These are phyloP conservation scores for Westerdykella aurantiaca DNA, from an alignment of 2,329 filamentous ascomycete genomes.

Conservation along the genomic window DNA sequence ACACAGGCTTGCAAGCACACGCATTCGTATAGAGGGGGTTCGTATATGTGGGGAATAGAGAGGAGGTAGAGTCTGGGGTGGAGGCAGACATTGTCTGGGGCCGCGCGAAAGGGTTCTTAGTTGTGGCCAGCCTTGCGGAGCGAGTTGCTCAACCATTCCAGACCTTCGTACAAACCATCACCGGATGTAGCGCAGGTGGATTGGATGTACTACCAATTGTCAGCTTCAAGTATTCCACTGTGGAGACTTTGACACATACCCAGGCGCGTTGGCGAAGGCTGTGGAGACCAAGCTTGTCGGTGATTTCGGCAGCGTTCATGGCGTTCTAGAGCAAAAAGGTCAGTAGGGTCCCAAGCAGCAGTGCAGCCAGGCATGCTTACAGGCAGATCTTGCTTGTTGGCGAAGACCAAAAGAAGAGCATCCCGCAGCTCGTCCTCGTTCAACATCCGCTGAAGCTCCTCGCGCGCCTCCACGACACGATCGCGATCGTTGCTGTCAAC, in stretches of 20 bases:
- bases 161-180: constrained; percentile 99
- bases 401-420: constrained; percentile 87
- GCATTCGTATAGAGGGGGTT: constrained; percentile 18
- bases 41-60: constrained; percentile 9
- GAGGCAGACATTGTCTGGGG: constrained; percentile 26
- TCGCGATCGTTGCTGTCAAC: constrained; percentile 90
- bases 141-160: constrained; percentile 58
- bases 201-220: constrained; percentile 75
- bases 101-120: constrained; percentile 28
- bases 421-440: constrained; percentile 98
- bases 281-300: constrained; percentile 99
- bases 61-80: constrained; percentile 14
- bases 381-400: constrained; percentile 95
- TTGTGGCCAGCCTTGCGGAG: constrained; percentile 50
- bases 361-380: constrained; percentile 51
- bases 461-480: constrained; percentile 86
- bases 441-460: constrained; percentile 94
- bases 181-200: constrained; percentile 97
- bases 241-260: constrained; percentile 60
- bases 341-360: constrained; percentile 5
- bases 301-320: constrained; percentile 99
- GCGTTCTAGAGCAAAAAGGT: constrained; percentile 64
- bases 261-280: constrained; percentile 96
- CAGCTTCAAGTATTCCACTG: constrained; percentile 12
- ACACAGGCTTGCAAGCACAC: constrained; percentile 31